phyloP scores from a whole-genome alignment of 2,329 filamentous ascomycete species.

The Aspergillus cejpii region DNA sequence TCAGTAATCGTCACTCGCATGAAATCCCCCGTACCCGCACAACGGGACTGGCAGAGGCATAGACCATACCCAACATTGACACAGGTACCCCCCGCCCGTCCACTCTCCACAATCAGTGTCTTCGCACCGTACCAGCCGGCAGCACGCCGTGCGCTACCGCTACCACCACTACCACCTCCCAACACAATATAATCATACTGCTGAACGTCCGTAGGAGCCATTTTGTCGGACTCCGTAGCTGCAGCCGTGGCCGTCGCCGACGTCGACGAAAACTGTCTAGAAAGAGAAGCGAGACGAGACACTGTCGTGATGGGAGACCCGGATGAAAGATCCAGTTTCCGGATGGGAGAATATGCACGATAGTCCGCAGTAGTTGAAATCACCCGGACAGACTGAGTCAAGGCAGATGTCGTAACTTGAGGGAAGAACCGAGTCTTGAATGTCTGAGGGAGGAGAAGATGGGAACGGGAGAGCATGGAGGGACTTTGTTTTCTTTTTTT shows the following conservation, averaged over 20 bases:
- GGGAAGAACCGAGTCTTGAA: slow-evolving; percentile 13
- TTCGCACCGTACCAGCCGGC: slow-evolving; percentile 49
- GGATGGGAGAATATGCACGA: background rate
- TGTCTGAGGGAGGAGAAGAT: slow-evolving; percentile 12
- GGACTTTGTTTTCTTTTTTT: background rate
- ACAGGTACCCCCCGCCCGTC: slow-evolving; percentile 45
- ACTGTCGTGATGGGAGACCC: slow-evolving; percentile 12
- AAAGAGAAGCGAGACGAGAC: slow-evolving; percentile 36
- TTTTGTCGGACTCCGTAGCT: slow-evolving; percentile 26
- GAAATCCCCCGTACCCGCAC: background rate
- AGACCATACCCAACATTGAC: slow-evolving; percentile 48
- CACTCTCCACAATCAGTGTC: slow-evolving; percentile 47
- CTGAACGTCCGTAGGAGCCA: slow-evolving; percentile 43
- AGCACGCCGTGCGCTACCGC: slow-evolving; percentile 45
- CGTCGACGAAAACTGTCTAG: slow-evolving; percentile 38
- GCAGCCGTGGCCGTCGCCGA: slow-evolving; percentile 16
- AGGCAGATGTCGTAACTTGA: slow-evolving; percentile 2
- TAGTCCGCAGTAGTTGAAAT: slow-evolving; percentile 10
- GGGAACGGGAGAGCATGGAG: slow-evolving; percentile 21
- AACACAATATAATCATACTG: slow-evolving; percentile 52
- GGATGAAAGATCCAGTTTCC: slow-evolving; percentile 22
- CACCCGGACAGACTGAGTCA: slow-evolving; percentile 5
- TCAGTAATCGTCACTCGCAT: background rate
- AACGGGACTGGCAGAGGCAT: background rate
- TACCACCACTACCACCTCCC: slow-evolving; percentile 49